phyloP scores from a whole-genome alignment of 2,329 filamentous ascomycete genomes.

The Pseudogymnoascus sp. region DNA sequence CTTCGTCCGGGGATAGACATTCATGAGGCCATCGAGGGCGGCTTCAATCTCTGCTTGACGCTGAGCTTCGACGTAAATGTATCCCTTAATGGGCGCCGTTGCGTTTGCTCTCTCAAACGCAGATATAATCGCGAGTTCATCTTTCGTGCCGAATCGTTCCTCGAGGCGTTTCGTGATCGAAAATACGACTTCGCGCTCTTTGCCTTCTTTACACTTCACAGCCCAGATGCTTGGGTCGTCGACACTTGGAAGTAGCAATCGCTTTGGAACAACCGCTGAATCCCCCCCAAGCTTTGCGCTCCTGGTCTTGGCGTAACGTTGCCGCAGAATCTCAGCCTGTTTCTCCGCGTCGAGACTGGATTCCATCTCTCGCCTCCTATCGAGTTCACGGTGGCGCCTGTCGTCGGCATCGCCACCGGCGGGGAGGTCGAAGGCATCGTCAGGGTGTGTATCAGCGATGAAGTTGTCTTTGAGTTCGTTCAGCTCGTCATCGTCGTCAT shows the following conservation, averaged over 20 bases:
- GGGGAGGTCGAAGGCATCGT: conserved; percentile 70
- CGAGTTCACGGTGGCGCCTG: conserved; percentile 84
- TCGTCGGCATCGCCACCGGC: conserved; percentile 78
- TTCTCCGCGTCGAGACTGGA: conserved; percentile 88
- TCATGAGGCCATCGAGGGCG: conserved; percentile 73
- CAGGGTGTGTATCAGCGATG: conserved; percentile 81
- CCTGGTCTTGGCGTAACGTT: conserved; percentile 77
- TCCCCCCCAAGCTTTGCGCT: conserved; percentile 59
- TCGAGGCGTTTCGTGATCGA: conserved; percentile 82
- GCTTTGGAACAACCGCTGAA: conserved; percentile 71
- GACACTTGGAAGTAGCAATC: conserved; percentile 80
- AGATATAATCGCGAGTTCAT: conserved; percentile 74
- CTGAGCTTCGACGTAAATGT: conserved; percentile 88
- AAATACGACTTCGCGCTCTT: conserved; percentile 85
- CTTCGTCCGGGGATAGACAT: conserved; percentile 82
- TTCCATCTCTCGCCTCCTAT: conserved; percentile 80
- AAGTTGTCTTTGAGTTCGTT: conserved; percentile 70
- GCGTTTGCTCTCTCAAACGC: conserved; percentile 82
- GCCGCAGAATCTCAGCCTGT: conserved; percentile 75
- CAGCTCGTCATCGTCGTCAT: conserved; percentile 83
- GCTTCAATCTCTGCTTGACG: conserved; percentile 77
- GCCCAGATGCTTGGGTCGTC: conserved; percentile 96
- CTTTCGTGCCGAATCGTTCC: conserved; percentile 67
- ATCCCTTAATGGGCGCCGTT: conserved; percentile 77
- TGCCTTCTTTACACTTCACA: conserved; percentile 85